Evolutionary conservation across 495 filamentous ascomycete species (phyloP), one percentile per base, ranked within the genome.

Genomic region (Baudoinia panamericana): DNA sequence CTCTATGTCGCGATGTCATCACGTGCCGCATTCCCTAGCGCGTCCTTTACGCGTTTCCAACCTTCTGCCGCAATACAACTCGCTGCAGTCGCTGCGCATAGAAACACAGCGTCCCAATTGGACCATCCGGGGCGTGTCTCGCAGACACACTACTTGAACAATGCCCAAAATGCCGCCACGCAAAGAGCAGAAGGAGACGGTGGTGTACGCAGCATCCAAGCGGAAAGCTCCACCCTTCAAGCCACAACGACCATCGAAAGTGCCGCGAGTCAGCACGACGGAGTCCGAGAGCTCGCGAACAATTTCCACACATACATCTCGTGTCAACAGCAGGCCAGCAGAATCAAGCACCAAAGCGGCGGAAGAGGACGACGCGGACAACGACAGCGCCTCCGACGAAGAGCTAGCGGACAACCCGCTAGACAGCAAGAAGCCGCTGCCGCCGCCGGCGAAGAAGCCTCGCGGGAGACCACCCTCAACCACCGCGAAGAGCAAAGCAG

Each of bases 191-290:
- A 52, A 52, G 22, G 48, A 52, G 20, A 24, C 43, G 9, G 48
- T 52, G 13, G 35, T 47, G 12, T 52, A 52, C 21, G 13, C 46
- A 10, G 39, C 42, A 27, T 50, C 43, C 10, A 54, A 54, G 30
- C 46, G 51, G 3, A 50, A 43, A 51, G 34, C 46, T 12, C 47
- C 42, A 12, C 30, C 51, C 17, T 54, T 54, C 40, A 54, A 50
- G 31, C 51, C 51, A 12, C 43, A 43, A 15, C 46, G 51, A 27
- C 51, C 51, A 7, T 35, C 45, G 5, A 33, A 46, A 26, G 26
- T 41, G 4, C 33, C 41, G 4, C 25, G 41, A 20, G 25, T 22
- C 15, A 6, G 19, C 13, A 36, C 38, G 16, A 44, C 46, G 2
- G 36, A 51, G 22, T 41, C 47, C 3, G 41, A 39, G 15, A 33